Conservation (phyloP, 306 rosid genomes). For the Corylus heterophylla region DNA sequence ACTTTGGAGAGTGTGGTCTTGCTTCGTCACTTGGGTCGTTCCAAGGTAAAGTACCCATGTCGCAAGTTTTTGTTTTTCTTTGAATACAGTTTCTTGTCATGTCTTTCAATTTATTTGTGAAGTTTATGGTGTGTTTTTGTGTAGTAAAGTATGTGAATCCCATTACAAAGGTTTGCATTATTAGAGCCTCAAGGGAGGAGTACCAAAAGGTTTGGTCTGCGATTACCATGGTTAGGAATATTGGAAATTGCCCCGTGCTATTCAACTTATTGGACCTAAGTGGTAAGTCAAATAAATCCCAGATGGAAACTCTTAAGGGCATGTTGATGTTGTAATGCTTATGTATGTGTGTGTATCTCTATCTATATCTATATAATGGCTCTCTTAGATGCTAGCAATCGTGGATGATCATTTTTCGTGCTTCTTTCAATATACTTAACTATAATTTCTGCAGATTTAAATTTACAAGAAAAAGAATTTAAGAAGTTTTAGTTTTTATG, state of each 20-base stretch:
- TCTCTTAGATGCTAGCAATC: no score
- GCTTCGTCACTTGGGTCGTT: slow-evolving; percentile 73
- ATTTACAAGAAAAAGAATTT: not conserved
- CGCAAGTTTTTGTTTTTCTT: not conserved
- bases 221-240: slow-evolving; percentile 66
- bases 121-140: slow-evolving; percentile 4
- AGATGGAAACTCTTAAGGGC: not conserved
- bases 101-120: not conserved
- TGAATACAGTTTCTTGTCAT: not conserved
- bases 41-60: slow-evolving; percentile 43
- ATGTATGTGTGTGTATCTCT: not conserved
- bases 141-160: slow-evolving; percentile 79
- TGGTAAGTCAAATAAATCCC: slow-evolving; percentile 44
- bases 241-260: slow-evolving; percentile 59
- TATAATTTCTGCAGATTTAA: not conserved
- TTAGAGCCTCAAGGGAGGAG: slow-evolving; percentile 72
- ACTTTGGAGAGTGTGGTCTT: slow-evolving; percentile 90
- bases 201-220: slow-evolving; percentile 78
- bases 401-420: no score
- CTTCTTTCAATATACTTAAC: not conserved
- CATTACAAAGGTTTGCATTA: slow-evolving; percentile 70
- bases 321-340: not conserved
- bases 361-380: not conserved
- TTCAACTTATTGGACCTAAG: slow-evolving; percentile 65
- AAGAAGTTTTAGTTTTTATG: not conserved